These are phyloP conservation scores for Cryptococcus neoformans DNA, from an alignment of 1,284 basidiomycete species.

Conservation along the genomic window DNA sequence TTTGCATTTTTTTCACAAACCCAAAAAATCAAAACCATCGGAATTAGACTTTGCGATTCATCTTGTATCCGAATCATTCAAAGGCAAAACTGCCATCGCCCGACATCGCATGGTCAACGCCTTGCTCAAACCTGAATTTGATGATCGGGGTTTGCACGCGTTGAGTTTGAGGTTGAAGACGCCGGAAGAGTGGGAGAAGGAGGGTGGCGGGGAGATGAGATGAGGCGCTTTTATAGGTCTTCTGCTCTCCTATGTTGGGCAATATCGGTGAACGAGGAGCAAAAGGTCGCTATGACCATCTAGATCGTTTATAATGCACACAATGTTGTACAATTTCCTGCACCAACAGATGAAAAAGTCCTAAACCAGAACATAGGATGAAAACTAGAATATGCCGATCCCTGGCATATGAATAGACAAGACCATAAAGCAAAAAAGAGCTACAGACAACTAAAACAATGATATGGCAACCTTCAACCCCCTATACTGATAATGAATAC, in stretches of 20 bases:
- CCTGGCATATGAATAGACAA: too few species aligned
- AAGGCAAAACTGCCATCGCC: slow-evolving; percentile 42
- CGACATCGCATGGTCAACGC: slow-evolving; percentile 49
- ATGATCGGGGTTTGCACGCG: slow-evolving; percentile 47
- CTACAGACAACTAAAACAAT: too few species aligned
- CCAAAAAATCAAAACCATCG: too few species aligned
- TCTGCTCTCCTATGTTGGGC: neutral
- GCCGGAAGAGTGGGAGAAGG: slow-evolving; percentile 47
- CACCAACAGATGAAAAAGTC: too few species aligned
- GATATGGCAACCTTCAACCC: too few species aligned
- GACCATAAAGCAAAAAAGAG: too few species aligned
- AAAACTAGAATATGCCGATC: too few species aligned
- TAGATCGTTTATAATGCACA: neutral
- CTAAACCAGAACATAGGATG: too few species aligned
- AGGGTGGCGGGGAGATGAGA: slow-evolving; percentile 23
- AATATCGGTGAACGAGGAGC: neutral
- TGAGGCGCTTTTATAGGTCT: neutral
- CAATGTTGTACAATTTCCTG: too few species aligned
- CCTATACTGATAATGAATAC: too few species aligned
- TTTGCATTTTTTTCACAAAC: slow-evolving; percentile 12
- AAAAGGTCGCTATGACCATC: neutral
- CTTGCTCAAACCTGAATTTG: slow-evolving; percentile 49
- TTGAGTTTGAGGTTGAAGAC: slow-evolving; percentile 48
- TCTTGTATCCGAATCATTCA: slow-evolving; percentile 42
- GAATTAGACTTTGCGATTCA: slow-evolving; percentile 48